A percentile compares a stretch with the other conserved stretches of the same genome.
These are phyloP conservation scores for Penicillium sumatraense DNA, from an alignment of 2,329 filamentous ascomycete species.

Conservation along the genomic window DNA sequence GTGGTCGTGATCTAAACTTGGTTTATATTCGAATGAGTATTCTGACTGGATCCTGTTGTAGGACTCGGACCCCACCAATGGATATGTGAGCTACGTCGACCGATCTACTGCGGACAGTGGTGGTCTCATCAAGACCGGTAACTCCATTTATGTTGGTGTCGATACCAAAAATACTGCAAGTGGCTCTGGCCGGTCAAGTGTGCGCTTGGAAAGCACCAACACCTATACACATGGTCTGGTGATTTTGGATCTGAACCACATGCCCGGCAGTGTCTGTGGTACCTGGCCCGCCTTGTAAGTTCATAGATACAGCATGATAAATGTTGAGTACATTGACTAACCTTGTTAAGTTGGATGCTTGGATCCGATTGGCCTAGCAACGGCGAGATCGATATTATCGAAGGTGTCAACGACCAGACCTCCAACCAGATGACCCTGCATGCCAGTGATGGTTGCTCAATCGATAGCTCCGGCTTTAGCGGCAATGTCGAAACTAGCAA, in stretches of 20 bases:
- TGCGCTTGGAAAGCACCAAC: conserved; percentile 70
- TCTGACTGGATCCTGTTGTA: conserved; percentile 19
- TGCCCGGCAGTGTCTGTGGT: conserved; percentile 72
- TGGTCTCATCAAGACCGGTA: conserved; percentile 62
- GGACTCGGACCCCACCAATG: conserved; percentile 70
- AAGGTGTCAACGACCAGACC: conserved; percentile 70
- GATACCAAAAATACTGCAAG: conserved; percentile 64
- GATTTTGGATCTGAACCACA: conserved; percentile 73
- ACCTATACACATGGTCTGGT: conserved; percentile 70
- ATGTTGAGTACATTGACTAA: background rate
- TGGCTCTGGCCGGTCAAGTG: conserved; percentile 67
- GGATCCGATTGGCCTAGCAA: conserved; percentile 71
- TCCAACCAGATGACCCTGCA: conserved; percentile 70
- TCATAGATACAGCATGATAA: background rate
- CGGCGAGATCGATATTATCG: conserved; percentile 81
- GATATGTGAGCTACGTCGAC: conserved; percentile 73
- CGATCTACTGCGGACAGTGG: conserved; percentile 60
- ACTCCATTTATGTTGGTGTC: conserved; percentile 70
- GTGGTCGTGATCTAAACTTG: background rate
- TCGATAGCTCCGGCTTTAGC: conserved; percentile 55
- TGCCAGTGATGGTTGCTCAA: conserved; percentile 64
- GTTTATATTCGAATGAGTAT: background rate
- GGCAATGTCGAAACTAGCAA: conserved; percentile 56
- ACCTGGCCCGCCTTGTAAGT: conserved; percentile 71
- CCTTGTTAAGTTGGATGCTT: conserved; percentile 54